Evolutionary conservation across 2,329 filamentous ascomycete genomes (phyloP).

Genomic region (Fusarium gaditjirri): DNA sequence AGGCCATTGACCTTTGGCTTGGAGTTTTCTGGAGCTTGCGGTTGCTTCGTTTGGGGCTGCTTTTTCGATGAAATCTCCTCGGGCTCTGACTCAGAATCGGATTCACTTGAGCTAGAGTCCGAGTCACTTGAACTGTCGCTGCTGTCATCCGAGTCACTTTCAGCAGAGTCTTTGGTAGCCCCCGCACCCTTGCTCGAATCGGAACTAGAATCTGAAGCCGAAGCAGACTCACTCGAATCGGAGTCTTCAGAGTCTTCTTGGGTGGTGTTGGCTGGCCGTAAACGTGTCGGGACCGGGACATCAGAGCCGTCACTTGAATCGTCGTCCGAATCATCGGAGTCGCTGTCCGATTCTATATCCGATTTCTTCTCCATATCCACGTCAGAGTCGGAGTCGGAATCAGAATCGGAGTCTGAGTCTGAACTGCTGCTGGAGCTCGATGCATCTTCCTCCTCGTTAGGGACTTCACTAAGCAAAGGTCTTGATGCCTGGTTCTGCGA

Average conservation of each 20-base stretch:
- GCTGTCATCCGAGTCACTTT: conserved; percentile 20
- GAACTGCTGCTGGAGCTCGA: conserved; percentile 39
- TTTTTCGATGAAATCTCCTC: conserved; percentile 53
- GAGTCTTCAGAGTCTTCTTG: neutral
- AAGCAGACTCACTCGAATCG: conserved; percentile 22
- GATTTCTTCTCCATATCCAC: conserved; percentile 54
- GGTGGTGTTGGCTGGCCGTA: neutral
- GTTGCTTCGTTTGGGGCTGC: conserved; percentile 4
- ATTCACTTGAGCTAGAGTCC: conserved; percentile 38
- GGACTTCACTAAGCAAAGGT: conserved; percentile 12
- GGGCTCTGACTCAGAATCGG: conserved; percentile 47
- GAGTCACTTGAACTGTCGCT: conserved; percentile 35
- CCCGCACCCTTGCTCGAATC: neutral
- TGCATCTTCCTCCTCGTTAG: conserved; percentile 19
- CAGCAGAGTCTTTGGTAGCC: conserved; percentile 16
- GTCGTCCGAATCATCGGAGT: conserved; percentile 12
- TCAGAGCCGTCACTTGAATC: neutral
- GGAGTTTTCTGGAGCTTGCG: neutral
- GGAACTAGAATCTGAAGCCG: conserved; percentile 7
- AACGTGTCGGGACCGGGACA: neutral
- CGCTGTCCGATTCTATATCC: conserved; percentile 7
- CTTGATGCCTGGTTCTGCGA: neutral
- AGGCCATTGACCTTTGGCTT: neutral
- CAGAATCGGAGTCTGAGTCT: conserved; percentile 43
- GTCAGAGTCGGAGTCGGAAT: conserved; percentile 47